Conservation (phyloP, 2,329 filamentous ascomycete species). For the Beauveria sp. region DNA sequence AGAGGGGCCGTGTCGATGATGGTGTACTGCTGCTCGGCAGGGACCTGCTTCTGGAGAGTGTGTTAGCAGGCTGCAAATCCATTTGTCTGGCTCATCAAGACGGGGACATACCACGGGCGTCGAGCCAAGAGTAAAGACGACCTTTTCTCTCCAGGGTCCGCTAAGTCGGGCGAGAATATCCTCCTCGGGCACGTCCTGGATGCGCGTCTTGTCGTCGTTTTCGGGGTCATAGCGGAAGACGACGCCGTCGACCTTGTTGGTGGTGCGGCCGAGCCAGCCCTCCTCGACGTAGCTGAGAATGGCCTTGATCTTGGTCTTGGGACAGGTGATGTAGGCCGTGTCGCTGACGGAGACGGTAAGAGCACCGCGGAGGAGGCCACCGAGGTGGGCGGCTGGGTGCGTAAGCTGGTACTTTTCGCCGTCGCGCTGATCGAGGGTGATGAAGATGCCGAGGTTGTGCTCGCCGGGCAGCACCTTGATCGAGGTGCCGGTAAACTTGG, state of each 20-base stretch:
- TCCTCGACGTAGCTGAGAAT: conserved; percentile 93
- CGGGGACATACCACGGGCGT: conserved; percentile 50
- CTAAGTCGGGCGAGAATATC: conserved; percentile 77
- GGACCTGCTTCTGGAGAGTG: conserved; percentile 30
- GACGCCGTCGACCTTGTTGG: conserved; percentile 86
- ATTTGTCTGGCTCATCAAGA: too few species aligned
- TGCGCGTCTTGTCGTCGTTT: conserved; percentile 69
- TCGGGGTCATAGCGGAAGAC: conserved; percentile 85
- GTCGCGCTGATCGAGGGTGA: conserved; percentile 70
- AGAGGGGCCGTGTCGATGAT: conserved; percentile 87
- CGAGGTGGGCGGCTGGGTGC: conserved; percentile 87
- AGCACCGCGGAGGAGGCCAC: conserved; percentile 79
- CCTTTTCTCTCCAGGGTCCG: conserved; percentile 75
- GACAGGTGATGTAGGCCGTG: conserved; percentile 78
- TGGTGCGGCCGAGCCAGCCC: conserved; percentile 84
- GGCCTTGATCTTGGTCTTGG: conserved; percentile 83
- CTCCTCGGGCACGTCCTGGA: conserved; percentile 80
- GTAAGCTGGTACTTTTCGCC: conserved; percentile 93
- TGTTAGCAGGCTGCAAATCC: neutral
- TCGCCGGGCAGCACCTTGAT: conserved; percentile 86
- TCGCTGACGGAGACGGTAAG: conserved; percentile 87
- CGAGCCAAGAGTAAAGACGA: conserved; percentile 52
- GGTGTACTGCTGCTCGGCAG: conserved; percentile 55
- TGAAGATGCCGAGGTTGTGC: conserved; percentile 93
- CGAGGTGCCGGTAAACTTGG: conserved; percentile 95